phyloP scores from a whole-genome alignment of 2,329 filamentous ascomycete species.

The Colletotrichum costaricense region DNA sequence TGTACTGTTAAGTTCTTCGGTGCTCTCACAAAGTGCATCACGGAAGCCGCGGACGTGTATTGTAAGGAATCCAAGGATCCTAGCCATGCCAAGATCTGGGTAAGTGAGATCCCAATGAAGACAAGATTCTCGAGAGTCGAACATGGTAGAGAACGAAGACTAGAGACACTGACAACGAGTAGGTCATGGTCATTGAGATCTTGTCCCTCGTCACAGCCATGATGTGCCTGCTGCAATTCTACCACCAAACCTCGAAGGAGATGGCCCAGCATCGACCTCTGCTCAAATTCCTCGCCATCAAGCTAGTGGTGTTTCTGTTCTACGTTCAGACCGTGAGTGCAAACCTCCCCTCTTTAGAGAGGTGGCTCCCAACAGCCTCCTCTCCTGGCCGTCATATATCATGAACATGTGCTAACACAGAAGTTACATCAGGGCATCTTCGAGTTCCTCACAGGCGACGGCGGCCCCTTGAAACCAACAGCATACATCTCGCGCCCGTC shows the following conservation, averaged over 20 bases:
- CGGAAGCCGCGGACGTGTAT: not conserved
- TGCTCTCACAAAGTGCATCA: slow-evolving; percentile 6
- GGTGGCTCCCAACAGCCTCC: not conserved
- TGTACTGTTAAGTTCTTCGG: slow-evolving; percentile 17
- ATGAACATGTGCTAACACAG: not conserved
- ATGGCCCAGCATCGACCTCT: not conserved
- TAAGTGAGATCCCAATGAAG: not conserved
- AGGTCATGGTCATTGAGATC: slow-evolving; percentile 20
- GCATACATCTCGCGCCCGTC: not conserved
- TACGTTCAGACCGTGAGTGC: slow-evolving; percentile 6
- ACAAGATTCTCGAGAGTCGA: not conserved
- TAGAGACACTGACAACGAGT: not conserved
- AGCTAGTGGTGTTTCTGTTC: not conserved
- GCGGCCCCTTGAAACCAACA: not conserved
- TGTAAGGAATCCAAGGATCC: slow-evolving; percentile 12
- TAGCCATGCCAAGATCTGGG: slow-evolving; percentile 7
- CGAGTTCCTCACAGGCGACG: slow-evolving; percentile 3
- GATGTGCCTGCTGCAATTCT: slow-evolving; percentile 12
- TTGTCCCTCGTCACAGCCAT: slow-evolving; percentile 5
- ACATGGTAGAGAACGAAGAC: not conserved
- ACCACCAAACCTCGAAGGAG: slow-evolving; percentile 4
- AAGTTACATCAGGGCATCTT: not conserved
- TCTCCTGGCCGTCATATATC: not conserved
- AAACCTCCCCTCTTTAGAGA: fast-evolving
- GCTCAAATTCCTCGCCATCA: slow-evolving; percentile 14